phyloP scores from a whole-genome alignment of 2,329 filamentous ascomycete genomes.

The Phoma sp. region DNA sequence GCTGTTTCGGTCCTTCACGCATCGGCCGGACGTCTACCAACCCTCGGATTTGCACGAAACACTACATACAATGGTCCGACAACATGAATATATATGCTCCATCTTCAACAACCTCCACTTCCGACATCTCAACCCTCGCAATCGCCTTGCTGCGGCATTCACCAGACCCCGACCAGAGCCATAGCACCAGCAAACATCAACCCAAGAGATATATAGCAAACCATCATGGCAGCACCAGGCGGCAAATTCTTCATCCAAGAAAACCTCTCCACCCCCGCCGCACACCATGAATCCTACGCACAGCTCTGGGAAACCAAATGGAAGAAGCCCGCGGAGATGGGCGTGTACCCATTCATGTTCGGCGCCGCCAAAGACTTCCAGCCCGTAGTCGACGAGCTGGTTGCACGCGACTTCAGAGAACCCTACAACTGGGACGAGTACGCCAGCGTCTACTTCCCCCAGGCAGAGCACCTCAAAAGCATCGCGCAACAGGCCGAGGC shows the following conservation, averaged over 20 bases:
- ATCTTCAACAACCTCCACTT: not conserved
- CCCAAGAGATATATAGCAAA: constrained; percentile 1
- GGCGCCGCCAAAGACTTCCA: constrained; percentile 70
- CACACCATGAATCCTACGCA: constrained; percentile 55
- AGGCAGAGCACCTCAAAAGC: constrained; percentile 62
- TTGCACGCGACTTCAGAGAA: constrained; percentile 67
- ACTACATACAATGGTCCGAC: constrained; percentile 5
- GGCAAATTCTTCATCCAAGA: constrained; percentile 56
- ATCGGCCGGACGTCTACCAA: constrained; percentile 2
- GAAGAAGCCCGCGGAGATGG: constrained; percentile 68
- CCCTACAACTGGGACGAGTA: constrained; percentile 68
- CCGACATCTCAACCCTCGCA: too few species aligned
- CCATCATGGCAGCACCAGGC: constrained; percentile 49
- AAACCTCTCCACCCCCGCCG: constrained; percentile 49
- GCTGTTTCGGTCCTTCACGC: constrained; percentile 3
- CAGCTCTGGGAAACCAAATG: constrained; percentile 76
- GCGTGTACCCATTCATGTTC: constrained; percentile 78
- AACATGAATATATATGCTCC: not conserved
- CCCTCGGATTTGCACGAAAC: not conserved
- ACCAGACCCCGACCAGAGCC: not conserved
- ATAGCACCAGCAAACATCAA: not conserved
- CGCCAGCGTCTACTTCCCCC: constrained; percentile 65
- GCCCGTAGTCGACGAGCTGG: constrained; percentile 69
- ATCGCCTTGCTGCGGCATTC: not conserved
- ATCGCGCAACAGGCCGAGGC: constrained; percentile 60